Conservation (phyloP, 1,284 basidiomycete genomes). For the Erythrobasidium hasegawianum region DNA sequence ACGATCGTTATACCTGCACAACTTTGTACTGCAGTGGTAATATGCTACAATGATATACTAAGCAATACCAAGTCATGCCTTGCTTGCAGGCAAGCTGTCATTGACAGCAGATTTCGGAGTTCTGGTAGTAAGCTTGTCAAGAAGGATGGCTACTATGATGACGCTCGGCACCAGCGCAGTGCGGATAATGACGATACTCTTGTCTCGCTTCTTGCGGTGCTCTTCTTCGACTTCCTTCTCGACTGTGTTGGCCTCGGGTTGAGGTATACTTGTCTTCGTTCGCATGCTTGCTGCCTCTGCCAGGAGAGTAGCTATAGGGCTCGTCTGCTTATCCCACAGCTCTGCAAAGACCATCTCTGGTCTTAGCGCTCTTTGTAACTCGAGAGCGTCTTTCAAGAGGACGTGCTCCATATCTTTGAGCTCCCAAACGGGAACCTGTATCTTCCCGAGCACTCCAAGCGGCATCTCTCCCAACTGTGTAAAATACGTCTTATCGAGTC, state of each 20-base stretch:
- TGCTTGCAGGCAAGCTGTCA: neutral
- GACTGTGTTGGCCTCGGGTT: too few relatives aligned
- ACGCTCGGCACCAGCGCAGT: constrained; percentile 1
- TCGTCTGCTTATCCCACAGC: neutral
- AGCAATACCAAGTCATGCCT: neutral
- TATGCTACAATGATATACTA: too few relatives aligned
- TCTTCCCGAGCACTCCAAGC: neutral
- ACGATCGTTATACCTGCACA: too few relatives aligned
- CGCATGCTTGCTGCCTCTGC: too few relatives aligned
- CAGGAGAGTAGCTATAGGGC: neutral
- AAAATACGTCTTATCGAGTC: constrained; percentile 1
- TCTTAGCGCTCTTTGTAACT: neutral
- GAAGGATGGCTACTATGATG: neutral
- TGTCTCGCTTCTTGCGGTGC: neutral
- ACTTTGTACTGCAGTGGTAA: too few relatives aligned
- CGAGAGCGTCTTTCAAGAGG: neutral
- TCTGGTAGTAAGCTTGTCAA: neutral
- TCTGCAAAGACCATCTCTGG: neutral
- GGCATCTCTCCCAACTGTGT: neutral
- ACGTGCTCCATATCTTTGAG: constrained; percentile 1
- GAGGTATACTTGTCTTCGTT: too few relatives aligned
- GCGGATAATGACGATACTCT: neutral
- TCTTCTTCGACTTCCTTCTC: neutral
- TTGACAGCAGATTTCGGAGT: neutral
- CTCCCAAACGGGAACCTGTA: neutral